Conservation (phyloP, 106 monocot genomes). For the Gastrodia elata region DNA sequence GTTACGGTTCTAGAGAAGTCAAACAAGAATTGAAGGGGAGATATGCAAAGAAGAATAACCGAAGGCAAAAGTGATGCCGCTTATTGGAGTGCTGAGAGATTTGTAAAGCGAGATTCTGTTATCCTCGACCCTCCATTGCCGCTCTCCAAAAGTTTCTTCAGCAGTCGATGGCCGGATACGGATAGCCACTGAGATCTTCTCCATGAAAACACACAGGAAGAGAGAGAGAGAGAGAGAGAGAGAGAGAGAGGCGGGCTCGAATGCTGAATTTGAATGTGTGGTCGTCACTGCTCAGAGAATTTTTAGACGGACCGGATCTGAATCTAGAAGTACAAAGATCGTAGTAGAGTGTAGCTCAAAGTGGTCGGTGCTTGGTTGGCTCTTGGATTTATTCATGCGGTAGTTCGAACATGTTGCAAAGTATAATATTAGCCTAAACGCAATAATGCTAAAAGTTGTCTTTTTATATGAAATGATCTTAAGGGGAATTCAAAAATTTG, state of each 20-base stretch:
- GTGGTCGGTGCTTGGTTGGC: neutral
- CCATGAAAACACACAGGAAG: conserved; percentile 25
- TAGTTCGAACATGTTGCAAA: neutral
- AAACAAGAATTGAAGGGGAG: neutral
- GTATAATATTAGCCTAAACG: neutral
- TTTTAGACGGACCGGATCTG: conserved; percentile 2
- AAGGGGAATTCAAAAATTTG: no score
- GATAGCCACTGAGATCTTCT: conserved; percentile 89
- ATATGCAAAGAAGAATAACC: conserved; percentile 21
- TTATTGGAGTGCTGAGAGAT: conserved; percentile 39
- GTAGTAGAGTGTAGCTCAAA: neutral
- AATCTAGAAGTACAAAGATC: neutral
- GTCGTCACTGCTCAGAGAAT: neutral
- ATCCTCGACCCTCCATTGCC: conserved; percentile 65
- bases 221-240: neutral
- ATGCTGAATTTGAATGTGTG: neutral
- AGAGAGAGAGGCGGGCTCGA: conserved; percentile 6
- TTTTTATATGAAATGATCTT: no score
- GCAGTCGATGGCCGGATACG: conserved; percentile 65
- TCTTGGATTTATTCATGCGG: neutral
- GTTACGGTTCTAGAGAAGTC: neutral
- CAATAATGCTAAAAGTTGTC: no score
- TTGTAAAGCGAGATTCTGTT: conserved; percentile 70
- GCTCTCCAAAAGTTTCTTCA: conserved; percentile 11
- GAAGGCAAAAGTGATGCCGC: conserved; percentile 65